phyloP scores from a whole-genome alignment of 2,329 filamentous ascomycete species.

The Penicillium rolfsii region DNA sequence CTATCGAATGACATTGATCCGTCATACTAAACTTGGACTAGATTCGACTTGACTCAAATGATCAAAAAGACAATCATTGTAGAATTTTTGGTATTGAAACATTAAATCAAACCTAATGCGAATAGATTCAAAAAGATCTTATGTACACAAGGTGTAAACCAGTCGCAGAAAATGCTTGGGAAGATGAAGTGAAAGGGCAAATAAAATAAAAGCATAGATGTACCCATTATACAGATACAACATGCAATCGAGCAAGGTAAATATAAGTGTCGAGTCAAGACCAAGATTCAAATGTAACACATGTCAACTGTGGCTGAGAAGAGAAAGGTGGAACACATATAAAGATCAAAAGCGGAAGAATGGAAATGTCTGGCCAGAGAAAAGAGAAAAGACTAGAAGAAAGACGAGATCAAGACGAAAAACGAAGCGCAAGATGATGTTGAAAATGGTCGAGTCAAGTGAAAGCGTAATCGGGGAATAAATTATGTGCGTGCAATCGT shows the following conservation, averaged over 20 bases:
- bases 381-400: background rate
- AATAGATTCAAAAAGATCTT: background rate
- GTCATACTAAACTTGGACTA: too few species aligned
- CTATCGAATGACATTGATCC: too few species aligned
- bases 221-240: constrained; percentile 14
- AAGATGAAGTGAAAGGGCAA: background rate
- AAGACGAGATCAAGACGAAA: background rate
- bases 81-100: too few species aligned
- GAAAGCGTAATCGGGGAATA: constrained; percentile 11
- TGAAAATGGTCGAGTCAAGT: constrained; percentile 7
- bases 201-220: constrained; percentile 12
- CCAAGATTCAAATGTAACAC: background rate
- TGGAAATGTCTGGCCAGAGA: background rate
- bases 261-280: background rate
- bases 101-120: too few species aligned
- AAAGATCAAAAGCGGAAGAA: background rate
- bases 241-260: background rate
- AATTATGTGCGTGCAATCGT: constrained; percentile 36
- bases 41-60: too few species aligned
- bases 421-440: background rate
- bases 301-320: background rate
- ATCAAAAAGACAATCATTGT: too few species aligned
- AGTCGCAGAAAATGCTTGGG: constrained; percentile 4
- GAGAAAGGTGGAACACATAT: background rate
- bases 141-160: constrained; percentile 1